Evolutionary conservation across 2,329 filamentous ascomycete genomes (phyloP).

Genomic region (Monilinia fructigena): DNA sequence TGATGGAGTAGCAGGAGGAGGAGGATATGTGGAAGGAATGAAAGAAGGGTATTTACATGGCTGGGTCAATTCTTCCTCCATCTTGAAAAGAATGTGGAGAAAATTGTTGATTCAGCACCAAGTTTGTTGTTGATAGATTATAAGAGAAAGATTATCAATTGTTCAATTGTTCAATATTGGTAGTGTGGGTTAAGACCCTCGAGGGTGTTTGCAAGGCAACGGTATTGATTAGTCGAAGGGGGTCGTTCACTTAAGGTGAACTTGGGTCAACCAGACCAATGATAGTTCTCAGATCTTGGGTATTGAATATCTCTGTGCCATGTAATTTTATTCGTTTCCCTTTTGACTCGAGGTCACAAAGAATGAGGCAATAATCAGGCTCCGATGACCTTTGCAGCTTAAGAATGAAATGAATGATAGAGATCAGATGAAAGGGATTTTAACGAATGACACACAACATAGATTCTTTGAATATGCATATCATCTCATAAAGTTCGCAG

Average conservation of each 20-base stretch:
- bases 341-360: neutral
- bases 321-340: neutral
- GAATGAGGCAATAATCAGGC: conserved; percentile 4
- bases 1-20: neutral
- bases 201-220: conserved; percentile 24
- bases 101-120: conserved; percentile 21
- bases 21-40: conserved; percentile 15
- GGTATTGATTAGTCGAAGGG: conserved; percentile 1
- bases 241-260: conserved; percentile 6
- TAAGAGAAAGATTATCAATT: conserved; percentile 22
- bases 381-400: neutral
- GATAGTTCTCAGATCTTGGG: neutral
- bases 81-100: conserved; percentile 29
- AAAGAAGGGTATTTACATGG: conserved; percentile 32
- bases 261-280: neutral
- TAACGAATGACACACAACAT: conserved; percentile 6
- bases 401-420: conserved; percentile 6
- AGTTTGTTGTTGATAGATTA: conserved; percentile 14
- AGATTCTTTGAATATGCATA: neutral
- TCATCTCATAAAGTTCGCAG: neutral
- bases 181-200: conserved; percentile 14
- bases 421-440: neutral
- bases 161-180: conserved; percentile 8
- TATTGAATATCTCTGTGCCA: neutral
- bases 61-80: conserved; percentile 38